phyloP scores from a whole-genome alignment of 2,329 filamentous ascomycete genomes.

The Zalaria obscura region DNA sequence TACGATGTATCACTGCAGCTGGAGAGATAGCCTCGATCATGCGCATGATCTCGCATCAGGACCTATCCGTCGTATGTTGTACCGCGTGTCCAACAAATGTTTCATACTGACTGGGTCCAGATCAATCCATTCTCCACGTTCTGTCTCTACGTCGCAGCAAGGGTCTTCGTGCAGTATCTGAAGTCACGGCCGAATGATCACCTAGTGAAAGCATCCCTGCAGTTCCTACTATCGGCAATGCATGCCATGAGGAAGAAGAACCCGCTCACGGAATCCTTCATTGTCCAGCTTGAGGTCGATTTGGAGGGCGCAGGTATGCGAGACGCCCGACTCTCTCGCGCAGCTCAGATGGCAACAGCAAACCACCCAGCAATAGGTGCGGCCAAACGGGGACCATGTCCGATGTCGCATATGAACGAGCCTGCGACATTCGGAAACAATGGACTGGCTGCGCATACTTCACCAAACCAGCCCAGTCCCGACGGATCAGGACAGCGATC shows the following conservation, averaged over 20 bases:
- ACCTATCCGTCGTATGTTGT: conserved; percentile 59
- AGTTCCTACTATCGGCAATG: conserved; percentile 84
- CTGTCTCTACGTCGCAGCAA: conserved; percentile 86
- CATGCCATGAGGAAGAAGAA: conserved; percentile 77
- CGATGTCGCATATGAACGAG: background rate
- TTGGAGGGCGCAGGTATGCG: conserved; percentile 57
- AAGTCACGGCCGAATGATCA: conserved; percentile 81
- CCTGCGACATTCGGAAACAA: conserved; percentile 2
- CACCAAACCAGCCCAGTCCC: background rate
- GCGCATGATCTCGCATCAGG: conserved; percentile 84
- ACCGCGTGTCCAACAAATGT: background rate
- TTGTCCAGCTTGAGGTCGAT: conserved; percentile 87
- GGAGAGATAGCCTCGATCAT: conserved; percentile 91
- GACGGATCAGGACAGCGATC: background rate
- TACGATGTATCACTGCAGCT: conserved; percentile 82
- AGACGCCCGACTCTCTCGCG: conserved; percentile 7
- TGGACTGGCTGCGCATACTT: conserved; percentile 2
- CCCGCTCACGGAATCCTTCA: conserved; percentile 83
- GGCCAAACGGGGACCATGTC: background rate
- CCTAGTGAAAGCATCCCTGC: conserved; percentile 64
- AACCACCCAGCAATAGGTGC: background rate
- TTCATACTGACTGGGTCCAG: conserved; percentile 29
- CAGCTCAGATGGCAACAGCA: background rate
- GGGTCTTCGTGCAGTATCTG: conserved; percentile 93
- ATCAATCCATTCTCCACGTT: conserved; percentile 95